These are phyloP conservation scores for Coniochaeta sp. DNA, from an alignment of 2,329 filamentous ascomycete genomes.

Conservation along the genomic window DNA sequence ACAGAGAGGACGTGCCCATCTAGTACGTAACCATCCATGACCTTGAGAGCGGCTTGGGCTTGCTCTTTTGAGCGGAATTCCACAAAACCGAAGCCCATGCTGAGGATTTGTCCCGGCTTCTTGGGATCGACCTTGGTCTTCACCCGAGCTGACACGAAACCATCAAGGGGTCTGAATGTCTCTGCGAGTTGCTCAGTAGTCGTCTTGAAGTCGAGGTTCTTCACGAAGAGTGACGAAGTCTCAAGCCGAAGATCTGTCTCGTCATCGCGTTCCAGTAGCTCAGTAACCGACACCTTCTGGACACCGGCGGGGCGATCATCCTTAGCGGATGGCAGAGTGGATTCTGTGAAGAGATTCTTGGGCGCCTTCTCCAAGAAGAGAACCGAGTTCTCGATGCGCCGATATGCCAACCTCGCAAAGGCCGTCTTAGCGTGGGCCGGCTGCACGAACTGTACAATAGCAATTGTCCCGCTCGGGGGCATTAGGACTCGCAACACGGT, in stretches of 20 bases:
- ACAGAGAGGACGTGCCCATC: conserved; percentile 81
- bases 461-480: conserved; percentile 87
- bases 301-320: conserved; percentile 32
- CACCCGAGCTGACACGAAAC: conserved; percentile 81
- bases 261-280: conserved; percentile 55
- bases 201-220: conserved; percentile 89
- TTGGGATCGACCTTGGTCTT: conserved; percentile 95
- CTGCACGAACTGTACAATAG: conserved; percentile 82
- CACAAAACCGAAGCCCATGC: conserved; percentile 95
- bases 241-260: conserved; percentile 48
- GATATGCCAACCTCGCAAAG: conserved; percentile 79
- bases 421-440: conserved; percentile 74
- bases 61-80: conserved; percentile 75
- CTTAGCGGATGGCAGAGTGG: conserved; percentile 14
- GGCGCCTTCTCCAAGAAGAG: conserved; percentile 93
- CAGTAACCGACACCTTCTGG: conserved; percentile 59
- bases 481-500: conserved; percentile 76
- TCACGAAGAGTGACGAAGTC: conserved; percentile 81
- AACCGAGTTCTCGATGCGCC: conserved; percentile 83
- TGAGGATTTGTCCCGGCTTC: conserved; percentile 76
- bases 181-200: conserved; percentile 69
- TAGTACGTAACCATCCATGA: conserved; percentile 86
- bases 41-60: conserved; percentile 69
- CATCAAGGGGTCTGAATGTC: conserved; percentile 72
- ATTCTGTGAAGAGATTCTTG: conserved; percentile 60